These are phyloP conservation scores for Eucalyptus camaldulensis DNA, from an alignment of 345 rosid species.

Conservation along the genomic window DNA sequence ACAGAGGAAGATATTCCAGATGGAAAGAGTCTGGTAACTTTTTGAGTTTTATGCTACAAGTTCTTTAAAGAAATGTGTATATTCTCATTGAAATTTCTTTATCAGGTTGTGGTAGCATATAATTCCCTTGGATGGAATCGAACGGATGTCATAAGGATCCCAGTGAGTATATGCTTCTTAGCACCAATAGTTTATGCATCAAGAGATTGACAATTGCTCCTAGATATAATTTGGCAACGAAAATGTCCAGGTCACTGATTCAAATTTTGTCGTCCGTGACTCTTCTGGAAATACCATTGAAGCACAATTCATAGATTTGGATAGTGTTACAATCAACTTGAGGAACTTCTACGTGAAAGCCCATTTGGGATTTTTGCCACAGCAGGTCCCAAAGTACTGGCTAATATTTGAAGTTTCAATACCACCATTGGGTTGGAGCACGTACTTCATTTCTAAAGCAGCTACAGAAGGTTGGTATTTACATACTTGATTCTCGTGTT, in stretches of 20 bases:
- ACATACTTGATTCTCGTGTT: neutral
- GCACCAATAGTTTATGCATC: neutral
- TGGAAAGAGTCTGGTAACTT: conserved; percentile 60
- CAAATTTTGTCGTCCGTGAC: conserved; percentile 41
- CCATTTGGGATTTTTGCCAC: conserved; percentile 41
- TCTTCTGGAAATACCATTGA: conserved; percentile 43
- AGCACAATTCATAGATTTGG: conserved; percentile 40
- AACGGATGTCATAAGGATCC: conserved; percentile 55
- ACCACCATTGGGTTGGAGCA: conserved; percentile 83
- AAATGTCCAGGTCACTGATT: conserved; percentile 40
- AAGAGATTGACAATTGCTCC: neutral
- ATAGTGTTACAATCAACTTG: conserved; percentile 43
- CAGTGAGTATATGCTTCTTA: conserved; percentile 27
- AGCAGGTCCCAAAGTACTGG: conserved; percentile 47
- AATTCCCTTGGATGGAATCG: conserved; percentile 86
- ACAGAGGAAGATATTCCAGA: conserved; percentile 42
- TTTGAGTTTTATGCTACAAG: neutral
- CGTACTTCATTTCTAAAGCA: conserved; percentile 56
- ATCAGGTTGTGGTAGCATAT: conserved; percentile 70
- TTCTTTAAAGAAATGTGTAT: neutral
- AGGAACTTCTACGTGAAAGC: conserved; percentile 55
- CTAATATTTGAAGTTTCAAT: conserved; percentile 55
- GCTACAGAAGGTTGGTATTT: conserved; percentile 24
- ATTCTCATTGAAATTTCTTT: neutral
- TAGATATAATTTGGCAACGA: neutral